A percentile compares a stretch with the other conserved stretches of the same genome.
These are phyloP conservation scores for Hypomyces perniciosus DNA, from an alignment of 2,329 filamentous ascomycete species.

Conservation along the genomic window DNA sequence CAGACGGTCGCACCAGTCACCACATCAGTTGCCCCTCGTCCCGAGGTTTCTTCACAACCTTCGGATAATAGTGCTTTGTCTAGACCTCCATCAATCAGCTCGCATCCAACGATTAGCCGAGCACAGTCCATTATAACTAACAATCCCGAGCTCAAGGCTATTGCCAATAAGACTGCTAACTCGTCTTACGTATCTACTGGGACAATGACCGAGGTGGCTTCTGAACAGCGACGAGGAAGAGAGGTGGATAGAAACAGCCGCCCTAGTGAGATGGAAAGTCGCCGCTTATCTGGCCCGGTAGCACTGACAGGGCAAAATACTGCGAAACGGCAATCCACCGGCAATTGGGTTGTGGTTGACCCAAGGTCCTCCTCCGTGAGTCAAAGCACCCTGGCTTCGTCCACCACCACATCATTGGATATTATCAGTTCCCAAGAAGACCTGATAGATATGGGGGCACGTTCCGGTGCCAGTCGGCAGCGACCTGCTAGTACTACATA, in stretches of 20 bases:
- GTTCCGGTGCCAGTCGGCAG: constrained; percentile 38
- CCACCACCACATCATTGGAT: constrained; percentile 15
- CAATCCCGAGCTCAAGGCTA: constrained; percentile 56
- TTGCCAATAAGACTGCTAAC: constrained; percentile 38
- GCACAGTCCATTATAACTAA: constrained; percentile 59
- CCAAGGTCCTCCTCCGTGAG: constrained; percentile 11
- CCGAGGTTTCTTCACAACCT: constrained; percentile 16
- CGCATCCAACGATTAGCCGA: constrained; percentile 47
- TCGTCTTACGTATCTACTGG: constrained; percentile 53
- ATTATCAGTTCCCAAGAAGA: constrained; percentile 18
- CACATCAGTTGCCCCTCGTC: constrained; percentile 1
- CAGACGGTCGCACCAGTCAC: constrained; percentile 25
- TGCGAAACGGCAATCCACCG: constrained; percentile 3
- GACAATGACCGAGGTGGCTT: constrained; percentile 36
- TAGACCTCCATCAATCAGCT: constrained; percentile 35
- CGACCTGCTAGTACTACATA: constrained; percentile 79
- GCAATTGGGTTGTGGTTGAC: constrained; percentile 5
- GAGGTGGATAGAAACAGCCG: constrained; percentile 6
- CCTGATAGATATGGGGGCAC: constrained; percentile 16
- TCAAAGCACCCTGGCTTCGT: constrained; percentile 10
- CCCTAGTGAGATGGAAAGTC: constrained; percentile 1
- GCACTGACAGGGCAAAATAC: constrained; percentile 5
- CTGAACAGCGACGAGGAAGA: constrained; percentile 1
- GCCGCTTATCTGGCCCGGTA: neutral
- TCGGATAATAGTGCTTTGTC: constrained; percentile 26